Evolutionary conservation across 1,284 basidiomycete species (phyloP).

Genomic region (Tremellales sp.): DNA sequence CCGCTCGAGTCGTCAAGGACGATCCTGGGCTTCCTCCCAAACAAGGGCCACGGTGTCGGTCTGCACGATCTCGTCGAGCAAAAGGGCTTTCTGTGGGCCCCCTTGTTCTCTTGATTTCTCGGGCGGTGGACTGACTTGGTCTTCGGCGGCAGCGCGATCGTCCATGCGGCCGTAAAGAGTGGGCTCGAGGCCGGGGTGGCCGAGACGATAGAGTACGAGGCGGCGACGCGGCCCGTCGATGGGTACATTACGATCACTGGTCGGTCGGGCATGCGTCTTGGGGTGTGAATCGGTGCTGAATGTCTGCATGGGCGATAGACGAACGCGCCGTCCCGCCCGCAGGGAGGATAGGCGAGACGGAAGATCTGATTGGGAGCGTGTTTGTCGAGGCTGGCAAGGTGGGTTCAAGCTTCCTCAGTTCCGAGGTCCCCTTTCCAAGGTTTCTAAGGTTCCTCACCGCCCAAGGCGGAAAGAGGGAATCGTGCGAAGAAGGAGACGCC

Average conservation of each 20-base stretch:
- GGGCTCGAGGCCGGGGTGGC: conserved; percentile 20
- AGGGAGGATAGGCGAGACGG: conserved; percentile 47
- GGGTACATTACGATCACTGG: conserved; percentile 48
- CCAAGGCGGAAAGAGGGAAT: too few relatives aligned
- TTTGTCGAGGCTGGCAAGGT: conserved; percentile 47
- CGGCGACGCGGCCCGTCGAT: conserved; percentile 39
- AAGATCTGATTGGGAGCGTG: conserved; percentile 47
- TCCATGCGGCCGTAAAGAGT: conserved; percentile 27
- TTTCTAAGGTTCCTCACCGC: too few relatives aligned
- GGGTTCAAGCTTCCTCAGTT: conserved; percentile 5
- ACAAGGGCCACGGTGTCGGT: conserved; percentile 18
- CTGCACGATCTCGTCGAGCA: conserved; percentile 40
- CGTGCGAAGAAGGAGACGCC: not conserved
- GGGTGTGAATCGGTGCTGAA: not conserved
- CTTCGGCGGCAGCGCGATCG: conserved; percentile 7
- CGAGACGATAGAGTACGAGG: conserved; percentile 36
- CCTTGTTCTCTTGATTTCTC: not conserved
- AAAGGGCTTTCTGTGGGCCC: conserved; percentile 26
- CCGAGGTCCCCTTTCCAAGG: not conserved
- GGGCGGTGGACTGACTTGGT: not conserved
- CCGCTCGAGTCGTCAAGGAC: conserved; percentile 19
- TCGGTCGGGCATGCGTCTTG: conserved; percentile 15
- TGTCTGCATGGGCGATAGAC: not conserved
- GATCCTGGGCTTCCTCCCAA: conserved; percentile 41
- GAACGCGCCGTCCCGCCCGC: conserved; percentile 30